Base-by-base conservation (phyloP, 2,329 filamentous ascomycete genomes). In the Colletotrichum eleusines region DNA sequence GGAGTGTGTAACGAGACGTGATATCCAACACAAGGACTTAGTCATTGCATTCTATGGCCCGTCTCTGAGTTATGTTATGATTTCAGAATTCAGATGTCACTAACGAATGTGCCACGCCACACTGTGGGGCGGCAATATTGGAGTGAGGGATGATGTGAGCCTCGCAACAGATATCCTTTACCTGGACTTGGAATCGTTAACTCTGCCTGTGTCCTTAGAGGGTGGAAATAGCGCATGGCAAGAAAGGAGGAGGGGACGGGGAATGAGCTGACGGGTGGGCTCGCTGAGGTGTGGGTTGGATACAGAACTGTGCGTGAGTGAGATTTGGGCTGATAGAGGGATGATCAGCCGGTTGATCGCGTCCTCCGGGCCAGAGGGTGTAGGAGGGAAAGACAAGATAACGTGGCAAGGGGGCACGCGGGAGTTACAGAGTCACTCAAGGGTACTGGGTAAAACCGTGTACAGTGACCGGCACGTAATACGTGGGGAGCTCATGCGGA, bases 331-430 rank as follows among this genome's bases (percentile, higher is more conserved):
- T 38, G 48, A 8, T 26, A 28, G 20, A 44, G 48, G 35, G 60
- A n/a, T 20, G 53, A 68, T 63, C 51, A 63, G 51, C 51, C 57
- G 68, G 58, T 54, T 59, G 51, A 68, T 67, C 57, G 44, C 68
- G 58, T 58, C 44, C 63, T 71, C 58, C 48, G 20, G 11, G 58
- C 46, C 51, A 53, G 38, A 63, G 53, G 9, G 23, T 61, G 54
- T 67, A 51, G 35, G 50, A 62, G 57, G 9, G 26, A 35, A 63
- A 40, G 50, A 40, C 26, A 59, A 31, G 54, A 48, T 14, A 38
- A 50, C 51, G 35, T 33, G 48, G 23, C 28, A 23, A 31, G 33
- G 35, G 23, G 33, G 18, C 4, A 61, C 14, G 33, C 5, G 33
- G 33, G 35, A 38, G 9, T 28, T 28, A 14, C n/a, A 28, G 33